Base-by-base conservation (phyloP, 352 stramenopile genomes). In the Phytopythium mirpurense region DNA sequence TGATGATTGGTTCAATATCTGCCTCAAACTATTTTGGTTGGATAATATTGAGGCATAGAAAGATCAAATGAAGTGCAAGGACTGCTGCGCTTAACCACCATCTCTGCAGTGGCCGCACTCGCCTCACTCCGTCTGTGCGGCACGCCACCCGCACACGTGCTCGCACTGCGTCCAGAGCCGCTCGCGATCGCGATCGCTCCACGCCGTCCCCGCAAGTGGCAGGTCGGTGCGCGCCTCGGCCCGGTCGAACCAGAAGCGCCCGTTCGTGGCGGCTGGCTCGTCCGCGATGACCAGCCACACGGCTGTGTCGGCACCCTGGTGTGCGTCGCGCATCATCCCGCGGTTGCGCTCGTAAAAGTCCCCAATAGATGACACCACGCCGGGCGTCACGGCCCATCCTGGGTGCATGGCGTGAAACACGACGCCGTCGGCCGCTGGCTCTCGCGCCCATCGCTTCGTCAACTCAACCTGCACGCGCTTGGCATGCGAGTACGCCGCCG, bases 341-440 rank as follows among this genome's bases (percentile, higher is more conserved):
- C 61, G 51, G 55, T 80, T 65, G 26, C 62, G 60, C 36, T 70
- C 62, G 7, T 59, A 49, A 40, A 83, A 83, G 43, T 69, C 61
- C 27, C 64, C 56, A 21, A 83, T 57, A 8, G 70, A 71, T 8
- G 59, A 47, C 23, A 50, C 58, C 26, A 71, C 69, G n/a, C 70
- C 70, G 1, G 68, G 70, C 32, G 72, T 83, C 36, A 56, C 62
- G 23, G 70, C 69, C 72, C 72, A 80, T 1, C 72, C 72, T 8
- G 72, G 70, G 44, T 83, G 71, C 69, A 83, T 78, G 27, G 62
- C 57, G 44, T 80, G 66, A 49, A 83, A 83, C 37, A 70, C 37
- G 44, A 83, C 70, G 23, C 62, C 68, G 11, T 63, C 44, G 8
- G 57, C 57, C 8, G 50, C 55, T 15, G 69, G 67, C 32, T 71